Percentiles rank a stretch among this genome's conserved stretches.
Evolutionary conservation across 768 basidiomycete genomes (phyloP).

Genomic region (Wakefieldia striispora): DNA sequence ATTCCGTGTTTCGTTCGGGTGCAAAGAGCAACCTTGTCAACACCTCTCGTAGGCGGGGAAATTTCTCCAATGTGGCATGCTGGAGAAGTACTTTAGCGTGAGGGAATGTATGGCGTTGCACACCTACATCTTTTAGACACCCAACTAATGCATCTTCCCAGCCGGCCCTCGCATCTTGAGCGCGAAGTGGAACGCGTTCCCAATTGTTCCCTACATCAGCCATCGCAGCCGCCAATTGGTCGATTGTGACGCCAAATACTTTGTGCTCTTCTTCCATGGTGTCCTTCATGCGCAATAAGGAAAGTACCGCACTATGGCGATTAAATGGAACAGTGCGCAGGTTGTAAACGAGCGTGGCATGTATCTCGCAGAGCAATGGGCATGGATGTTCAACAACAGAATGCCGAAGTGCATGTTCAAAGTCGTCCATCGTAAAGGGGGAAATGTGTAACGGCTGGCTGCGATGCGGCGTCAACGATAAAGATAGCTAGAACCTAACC

Average conservation of each 20-base stretch:
- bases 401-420: slow-evolving; percentile 84
- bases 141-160: slow-evolving; percentile 94
- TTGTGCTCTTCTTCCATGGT: slow-evolving; percentile 43
- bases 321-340: slow-evolving; percentile 78
- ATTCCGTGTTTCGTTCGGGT: slow-evolving; percentile 47
- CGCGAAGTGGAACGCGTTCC: slow-evolving; percentile 74
- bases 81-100: slow-evolving; percentile 29
- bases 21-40: slow-evolving; percentile 73
- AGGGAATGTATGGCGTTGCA: neutral
- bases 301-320: slow-evolving; percentile 72
- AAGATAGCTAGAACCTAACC: neutral
- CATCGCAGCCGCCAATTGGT: slow-evolving; percentile 64
- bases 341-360: slow-evolving; percentile 86
- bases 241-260: slow-evolving; percentile 56
- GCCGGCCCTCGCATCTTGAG: slow-evolving; percentile 71
- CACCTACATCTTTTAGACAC: slow-evolving; percentile 84
- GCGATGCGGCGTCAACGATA: slow-evolving; percentile 8
- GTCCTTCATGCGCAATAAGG: slow-evolving; percentile 46
- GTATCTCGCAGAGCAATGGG: slow-evolving; percentile 79
- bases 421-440: slow-evolving; percentile 89
- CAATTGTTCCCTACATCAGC: slow-evolving; percentile 84
- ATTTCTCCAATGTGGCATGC: slow-evolving; percentile 73
- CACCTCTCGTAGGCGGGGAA: slow-evolving; percentile 70
- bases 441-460: slow-evolving; percentile 89
- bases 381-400: slow-evolving; percentile 66